phyloP scores from a whole-genome alignment of 2,329 filamentous ascomycete genomes.

The Trichophyton simii region DNA sequence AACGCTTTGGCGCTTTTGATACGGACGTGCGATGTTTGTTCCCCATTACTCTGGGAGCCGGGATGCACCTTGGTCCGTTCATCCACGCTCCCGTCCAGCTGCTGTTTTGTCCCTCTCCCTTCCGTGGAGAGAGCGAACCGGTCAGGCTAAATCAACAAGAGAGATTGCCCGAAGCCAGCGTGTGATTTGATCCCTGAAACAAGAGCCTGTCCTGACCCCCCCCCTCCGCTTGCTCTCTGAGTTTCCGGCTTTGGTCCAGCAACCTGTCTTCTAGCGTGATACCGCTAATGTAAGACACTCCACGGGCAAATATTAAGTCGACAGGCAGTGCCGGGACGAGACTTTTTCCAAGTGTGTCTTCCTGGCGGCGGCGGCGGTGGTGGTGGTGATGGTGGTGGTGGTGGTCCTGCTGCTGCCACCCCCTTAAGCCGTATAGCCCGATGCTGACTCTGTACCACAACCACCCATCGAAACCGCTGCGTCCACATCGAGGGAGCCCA shows the following conservation, averaged over 20 bases:
- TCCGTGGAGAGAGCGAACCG: background rate
- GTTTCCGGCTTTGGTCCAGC: background rate
- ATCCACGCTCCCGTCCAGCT: slow-evolving; percentile 1
- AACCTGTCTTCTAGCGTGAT: background rate
- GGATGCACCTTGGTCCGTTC: slow-evolving; percentile 2
- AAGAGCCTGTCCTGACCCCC: background rate
- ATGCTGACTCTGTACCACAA: background rate
- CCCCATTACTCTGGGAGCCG: background rate
- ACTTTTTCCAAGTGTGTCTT: background rate
- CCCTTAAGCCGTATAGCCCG: background rate
- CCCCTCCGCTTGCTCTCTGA: too few species aligned
- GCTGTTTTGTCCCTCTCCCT: background rate
- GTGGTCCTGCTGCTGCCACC: background rate
- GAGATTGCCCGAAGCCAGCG: background rate
- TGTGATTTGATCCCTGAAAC: slow-evolving; percentile 2
- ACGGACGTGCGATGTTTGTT: slow-evolving; percentile 1
- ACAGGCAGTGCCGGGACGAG: background rate
- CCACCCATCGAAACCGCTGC: background rate
- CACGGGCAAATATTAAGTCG: background rate
- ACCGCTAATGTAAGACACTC: slow-evolving; percentile 4
- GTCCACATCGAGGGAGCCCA: background rate
- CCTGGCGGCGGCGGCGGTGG: too few species aligned
- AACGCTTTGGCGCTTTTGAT: slow-evolving; percentile 1
- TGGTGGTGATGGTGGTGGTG: too few species aligned
- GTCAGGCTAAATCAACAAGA: background rate